Evolutionary conservation across 1,139 yeast genomes (phyloP), one percentile per base, ranked within the genome.

Genomic region (Pichia kudriavzevii): DNA sequence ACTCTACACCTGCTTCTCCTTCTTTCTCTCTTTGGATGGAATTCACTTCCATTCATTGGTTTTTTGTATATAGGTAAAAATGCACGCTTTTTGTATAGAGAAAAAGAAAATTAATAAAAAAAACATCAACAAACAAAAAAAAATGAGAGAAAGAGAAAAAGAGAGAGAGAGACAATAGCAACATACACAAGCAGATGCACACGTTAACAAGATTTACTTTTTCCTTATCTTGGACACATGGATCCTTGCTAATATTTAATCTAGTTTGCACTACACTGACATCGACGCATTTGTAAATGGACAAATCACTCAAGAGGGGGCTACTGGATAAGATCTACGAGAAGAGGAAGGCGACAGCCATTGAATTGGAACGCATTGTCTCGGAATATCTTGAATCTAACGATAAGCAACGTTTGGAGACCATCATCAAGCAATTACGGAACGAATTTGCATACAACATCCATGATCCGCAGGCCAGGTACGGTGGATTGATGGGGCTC

Each of bases 281-380:
- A 10, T n/a, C 11, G 11, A 21, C n/a, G n/a, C n/a, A n/a, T n/a
- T n/a, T n/a, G n/a, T n/a, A 7, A 11, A 43, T 66, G 67, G 97
- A 88, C 45, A 74, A 76, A 48, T 70, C 84, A 19, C 73, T 87
- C 39, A 71, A 78, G 44, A 81, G 84, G 56, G 96, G 95, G 31
- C 70, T 91, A 34, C 77, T 82, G 47, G 95, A 93, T 58, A 79
- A 94, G 41, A 75, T 91, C 31, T 91, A 91, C 56, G 98, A 93
- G 52, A 88, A 87, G 59, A 74, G 99, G 33, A 91, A 91, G 55
- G 81, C 91, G 3, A 94, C 97, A 0, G 98, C 99, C 0, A 69
- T 82, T 44, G 95, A 87, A 53, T 67, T 91, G 34, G 98, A 91
- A 55, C 75, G 79, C 42, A 67, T 79, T 13, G 85, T 88, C 30